These are phyloP conservation scores for Scedosporium minutisporum DNA, from an alignment of 2,329 filamentous ascomycete genomes.

Conservation along the genomic window DNA sequence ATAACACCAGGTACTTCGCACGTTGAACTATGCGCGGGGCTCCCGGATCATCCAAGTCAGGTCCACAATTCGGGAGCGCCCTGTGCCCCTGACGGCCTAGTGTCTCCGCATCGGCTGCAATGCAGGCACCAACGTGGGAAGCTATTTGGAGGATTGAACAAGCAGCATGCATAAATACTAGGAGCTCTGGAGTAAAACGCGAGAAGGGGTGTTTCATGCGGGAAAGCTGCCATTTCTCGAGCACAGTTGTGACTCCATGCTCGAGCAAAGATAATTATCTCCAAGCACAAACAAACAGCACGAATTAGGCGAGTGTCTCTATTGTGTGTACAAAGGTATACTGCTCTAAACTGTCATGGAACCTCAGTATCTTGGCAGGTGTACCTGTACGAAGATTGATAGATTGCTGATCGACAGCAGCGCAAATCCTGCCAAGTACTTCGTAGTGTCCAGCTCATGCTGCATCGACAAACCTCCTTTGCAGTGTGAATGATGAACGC, in stretches of 20 bases:
- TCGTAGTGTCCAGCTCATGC: neutral
- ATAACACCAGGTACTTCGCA: neutral
- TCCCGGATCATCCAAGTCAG: neutral
- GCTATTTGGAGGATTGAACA: neutral
- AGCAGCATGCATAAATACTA: neutral
- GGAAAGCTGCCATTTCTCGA: neutral
- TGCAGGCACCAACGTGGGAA: neutral
- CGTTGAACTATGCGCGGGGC: neutral
- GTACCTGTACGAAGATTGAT: neutral
- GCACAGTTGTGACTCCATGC: no score
- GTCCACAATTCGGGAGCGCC: neutral
- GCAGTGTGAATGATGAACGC: neutral
- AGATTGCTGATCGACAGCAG: neutral
- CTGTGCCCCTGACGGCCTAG: neutral
- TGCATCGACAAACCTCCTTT: neutral
- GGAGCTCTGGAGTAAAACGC: neutral
- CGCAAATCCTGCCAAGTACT: neutral
- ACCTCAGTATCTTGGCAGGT: no score
- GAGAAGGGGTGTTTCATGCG: neutral
- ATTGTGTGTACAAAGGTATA: neutral
- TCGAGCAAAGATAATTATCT: no score
- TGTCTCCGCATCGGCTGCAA: neutral
- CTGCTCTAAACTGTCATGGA: neutral
- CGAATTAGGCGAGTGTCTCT: no score
- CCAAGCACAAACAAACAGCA: no score